These are phyloP conservation scores for Musa schizocarpa DNA, from an alignment of 176 grass and related monocot species.

Conservation along the genomic window DNA sequence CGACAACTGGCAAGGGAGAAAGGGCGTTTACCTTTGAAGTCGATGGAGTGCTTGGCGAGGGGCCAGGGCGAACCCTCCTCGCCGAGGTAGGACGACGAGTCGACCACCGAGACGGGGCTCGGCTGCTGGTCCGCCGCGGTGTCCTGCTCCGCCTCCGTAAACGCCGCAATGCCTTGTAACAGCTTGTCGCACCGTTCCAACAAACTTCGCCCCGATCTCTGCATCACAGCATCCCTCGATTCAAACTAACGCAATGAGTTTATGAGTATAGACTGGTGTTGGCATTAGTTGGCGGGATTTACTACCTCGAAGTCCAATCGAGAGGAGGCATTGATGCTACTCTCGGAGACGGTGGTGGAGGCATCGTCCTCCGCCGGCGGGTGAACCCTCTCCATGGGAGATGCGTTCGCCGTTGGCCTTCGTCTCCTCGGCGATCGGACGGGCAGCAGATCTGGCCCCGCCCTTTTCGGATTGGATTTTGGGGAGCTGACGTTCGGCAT, in stretches of 20 bases:
- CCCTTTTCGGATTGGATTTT: constrained; percentile 19
- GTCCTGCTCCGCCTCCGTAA: not conserved
- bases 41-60: constrained; percentile 36
- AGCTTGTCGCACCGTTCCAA: constrained; percentile 10
- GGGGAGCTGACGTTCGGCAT: constrained; percentile 28
- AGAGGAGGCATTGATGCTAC: constrained; percentile 36
- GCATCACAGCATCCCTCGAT: not conserved
- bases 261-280: not conserved
- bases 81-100: constrained; percentile 46
- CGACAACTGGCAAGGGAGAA: not conserved
- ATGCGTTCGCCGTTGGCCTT: not conserved
- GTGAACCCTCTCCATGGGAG: not conserved
- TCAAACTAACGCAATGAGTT: no score
- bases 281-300: not conserved
- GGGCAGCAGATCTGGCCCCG: constrained; percentile 10
- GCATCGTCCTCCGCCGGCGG: constrained; percentile 38
- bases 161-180: not conserved
- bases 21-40: constrained; percentile 11
- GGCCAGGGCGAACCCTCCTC: constrained; percentile 60
- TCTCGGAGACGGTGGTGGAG: constrained; percentile 45
- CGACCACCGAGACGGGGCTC: constrained; percentile 81
- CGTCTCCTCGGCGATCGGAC: constrained; percentile 25
- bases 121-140: constrained; percentile 29
- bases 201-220: constrained; percentile 12
- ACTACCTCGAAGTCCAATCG: constrained; percentile 46